Base-by-base conservation (phyloP, 345 rosid species). In the Hypericum androsaemum region DNA sequence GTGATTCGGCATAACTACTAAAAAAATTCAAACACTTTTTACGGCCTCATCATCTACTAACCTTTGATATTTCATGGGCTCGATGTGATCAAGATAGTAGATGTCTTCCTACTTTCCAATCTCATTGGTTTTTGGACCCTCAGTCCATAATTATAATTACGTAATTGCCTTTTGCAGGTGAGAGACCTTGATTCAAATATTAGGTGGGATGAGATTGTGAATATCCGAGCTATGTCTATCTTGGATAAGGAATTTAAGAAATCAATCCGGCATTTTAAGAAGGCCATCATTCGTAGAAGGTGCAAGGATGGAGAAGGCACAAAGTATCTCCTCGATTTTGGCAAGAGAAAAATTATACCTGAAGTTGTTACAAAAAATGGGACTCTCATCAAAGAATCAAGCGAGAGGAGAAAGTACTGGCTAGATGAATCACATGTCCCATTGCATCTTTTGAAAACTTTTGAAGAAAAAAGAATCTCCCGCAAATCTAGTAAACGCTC, bases 311-410 rank as follows among this genome's bases (percentile, higher is more conserved):
- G 74, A 49, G 71, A 71, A 50, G 74, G 52, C 39, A 70, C 67
- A 43, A 92, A 80, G 67, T 92, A 88, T 77, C 96, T 92, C 72
- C 86, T 92, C 68, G 98, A 92, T 76, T 88, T 92, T 71, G 98
- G 98, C 52, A 88, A 88, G 74, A 83, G 98, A 73, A 92, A 80
- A 81, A 69, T 64, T 70, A 64, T 92, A 58, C 98, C 96, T 22
- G 82, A 83, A 12, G 63, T 83, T 53, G 96, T 88, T 40, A 37
- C 42, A 70, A 81, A 68, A 76, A 62, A 81, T 59, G 98, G 98
- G 37, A 65, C 66, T 53, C 49, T 70, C 59, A 71, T 83, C 54
- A 83, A 92, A 69, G 95, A 92, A 71, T 80, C 89, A 37, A 92
- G 88, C 64, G 96, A 73, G 58, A 83, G 86, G 75, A 92, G 78